Evolutionary conservation across 1,284 basidiomycete species (phyloP), one percentile per base, ranked within the genome.

Genomic region (Exobasidium cylindrosporum): DNA sequence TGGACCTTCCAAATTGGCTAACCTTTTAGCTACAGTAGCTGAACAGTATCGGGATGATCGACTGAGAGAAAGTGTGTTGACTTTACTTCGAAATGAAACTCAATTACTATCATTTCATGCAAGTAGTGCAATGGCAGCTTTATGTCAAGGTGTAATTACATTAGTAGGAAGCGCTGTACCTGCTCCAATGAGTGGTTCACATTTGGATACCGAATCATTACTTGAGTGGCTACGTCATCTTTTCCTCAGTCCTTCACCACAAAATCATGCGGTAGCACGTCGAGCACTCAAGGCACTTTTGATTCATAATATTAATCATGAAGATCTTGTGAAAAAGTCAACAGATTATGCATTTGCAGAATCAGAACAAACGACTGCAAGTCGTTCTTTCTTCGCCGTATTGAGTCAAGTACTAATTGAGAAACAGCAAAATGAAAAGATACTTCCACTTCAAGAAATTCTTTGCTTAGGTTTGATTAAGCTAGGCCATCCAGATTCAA

Each of bases 381-480:
- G 80, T 17, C 78, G 82, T 17, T 83, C 82, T 28, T 88, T 92
- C 80, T 95, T 96, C 73, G 88, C 89, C 69, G 87, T 89, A 26
- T 83, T 94, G 1, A 85, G 86, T 1, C 88, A 91, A 49, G 85
- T 89, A n/a, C 83, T 90, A 32, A 86, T 87, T 73, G 85, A 84
- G 2, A 80, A 81, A 6, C n/a, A n/a, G 14, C n/a, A 21, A 2
- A 13, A 24, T 5, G 84, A 87, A 5, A 78, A 67, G 50, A 59
- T 87, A 86, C 89, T 92, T 78, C 85, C 84, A 7, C 89, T 91
- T 70, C 83, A 86, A 30, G 91, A 95, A 74, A 83, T 87, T 10
- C 84, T 87, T n/a, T 93, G 89, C 70, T 83, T 95, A 3, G 89
- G 89, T 0, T 82, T 96, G 10, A 87, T 90, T 23, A 95, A 95